These are phyloP conservation scores for Cephalotrichum gorgonifer DNA, from an alignment of 2,329 filamentous ascomycete species.

Conservation along the genomic window DNA sequence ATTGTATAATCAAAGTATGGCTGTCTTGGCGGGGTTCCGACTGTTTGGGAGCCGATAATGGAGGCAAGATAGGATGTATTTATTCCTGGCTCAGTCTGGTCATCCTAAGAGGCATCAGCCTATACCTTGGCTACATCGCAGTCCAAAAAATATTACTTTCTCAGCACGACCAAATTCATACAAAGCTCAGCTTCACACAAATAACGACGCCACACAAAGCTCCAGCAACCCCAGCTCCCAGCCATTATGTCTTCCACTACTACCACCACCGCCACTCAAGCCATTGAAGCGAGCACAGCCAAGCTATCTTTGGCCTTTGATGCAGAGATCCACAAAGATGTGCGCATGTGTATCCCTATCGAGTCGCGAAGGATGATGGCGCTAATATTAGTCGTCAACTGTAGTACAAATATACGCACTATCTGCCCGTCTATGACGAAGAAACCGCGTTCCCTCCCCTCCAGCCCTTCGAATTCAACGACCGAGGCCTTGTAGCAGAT, in stretches of 20 bases:
- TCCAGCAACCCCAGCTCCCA: neutral
- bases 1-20: too few species aligned
- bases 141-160: too few species aligned
- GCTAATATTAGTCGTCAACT: constrained; percentile 4
- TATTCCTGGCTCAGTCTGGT: too few species aligned
- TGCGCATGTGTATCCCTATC: neutral
- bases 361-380: neutral
- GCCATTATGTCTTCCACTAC: neutral
- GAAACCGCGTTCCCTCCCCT: constrained; percentile 17
- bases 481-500: constrained; percentile 19
- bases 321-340: constrained; percentile 1
- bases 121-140: too few species aligned
- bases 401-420: constrained; percentile 19
- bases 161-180: too few species aligned
- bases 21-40: too few species aligned
- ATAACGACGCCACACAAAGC: too few species aligned
- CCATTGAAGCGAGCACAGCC: neutral
- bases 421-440: constrained; percentile 23
- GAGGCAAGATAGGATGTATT: too few species aligned
- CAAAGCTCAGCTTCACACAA: too few species aligned
- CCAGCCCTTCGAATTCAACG: constrained; percentile 18
- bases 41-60: too few species aligned
- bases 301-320: constrained; percentile 3
- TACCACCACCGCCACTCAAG: neutral
- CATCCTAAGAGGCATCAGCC: too few species aligned